A percentile compares a stretch with the other conserved stretches of the same genome.
Conservation (phyloP, 2,329 filamentous ascomycete species). For the Penicillium sp. region DNA sequence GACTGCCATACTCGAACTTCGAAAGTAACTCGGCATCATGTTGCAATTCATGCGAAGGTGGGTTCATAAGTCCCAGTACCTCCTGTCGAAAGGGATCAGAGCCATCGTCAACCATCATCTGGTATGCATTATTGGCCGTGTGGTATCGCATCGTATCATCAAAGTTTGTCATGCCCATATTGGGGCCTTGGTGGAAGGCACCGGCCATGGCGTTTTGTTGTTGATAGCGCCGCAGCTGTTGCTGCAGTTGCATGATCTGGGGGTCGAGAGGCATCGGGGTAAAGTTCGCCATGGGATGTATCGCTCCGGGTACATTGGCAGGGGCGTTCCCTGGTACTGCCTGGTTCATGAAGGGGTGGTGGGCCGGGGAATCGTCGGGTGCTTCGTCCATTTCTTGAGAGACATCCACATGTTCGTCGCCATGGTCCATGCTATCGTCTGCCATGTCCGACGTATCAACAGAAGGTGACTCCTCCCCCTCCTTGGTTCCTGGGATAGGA, state of each 20-base stretch:
- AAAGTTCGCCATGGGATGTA: slow-evolving; percentile 43
- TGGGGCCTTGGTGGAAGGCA: slow-evolving; percentile 34
- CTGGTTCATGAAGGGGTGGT: slow-evolving; percentile 35
- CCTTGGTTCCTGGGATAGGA: slow-evolving; percentile 29
- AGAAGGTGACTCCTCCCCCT: slow-evolving; percentile 24
- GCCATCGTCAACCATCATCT: slow-evolving; percentile 44
- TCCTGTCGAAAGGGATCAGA: slow-evolving; percentile 41
- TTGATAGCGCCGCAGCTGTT: slow-evolving; percentile 44
- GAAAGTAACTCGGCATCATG: slow-evolving; percentile 42
- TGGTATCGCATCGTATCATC: slow-evolving; percentile 42
- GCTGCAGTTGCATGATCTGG: slow-evolving; percentile 57
- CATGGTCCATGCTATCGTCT: slow-evolving; percentile 17
- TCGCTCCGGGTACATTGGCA: slow-evolving; percentile 36
- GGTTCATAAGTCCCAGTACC: slow-evolving; percentile 40
- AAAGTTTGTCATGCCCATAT: slow-evolving; percentile 35
- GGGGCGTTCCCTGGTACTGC: slow-evolving; percentile 27
- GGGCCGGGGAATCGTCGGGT: slow-evolving; percentile 23
- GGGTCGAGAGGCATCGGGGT: slow-evolving; percentile 60
- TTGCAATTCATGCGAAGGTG: slow-evolving; percentile 40
- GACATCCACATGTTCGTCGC: slow-evolving; percentile 11
- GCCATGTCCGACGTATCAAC: slow-evolving; percentile 15
- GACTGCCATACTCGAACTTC: slow-evolving; percentile 41
- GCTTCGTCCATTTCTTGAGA: slow-evolving; percentile 26
- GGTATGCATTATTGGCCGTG: slow-evolving; percentile 38
- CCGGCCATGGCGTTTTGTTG: slow-evolving; percentile 38